Percentiles rank a stretch among this genome's conserved stretches.
Evolutionary conservation across 2,329 filamentous ascomycete genomes (phyloP).

Genomic region (Lachnellula subtilissima): DNA sequence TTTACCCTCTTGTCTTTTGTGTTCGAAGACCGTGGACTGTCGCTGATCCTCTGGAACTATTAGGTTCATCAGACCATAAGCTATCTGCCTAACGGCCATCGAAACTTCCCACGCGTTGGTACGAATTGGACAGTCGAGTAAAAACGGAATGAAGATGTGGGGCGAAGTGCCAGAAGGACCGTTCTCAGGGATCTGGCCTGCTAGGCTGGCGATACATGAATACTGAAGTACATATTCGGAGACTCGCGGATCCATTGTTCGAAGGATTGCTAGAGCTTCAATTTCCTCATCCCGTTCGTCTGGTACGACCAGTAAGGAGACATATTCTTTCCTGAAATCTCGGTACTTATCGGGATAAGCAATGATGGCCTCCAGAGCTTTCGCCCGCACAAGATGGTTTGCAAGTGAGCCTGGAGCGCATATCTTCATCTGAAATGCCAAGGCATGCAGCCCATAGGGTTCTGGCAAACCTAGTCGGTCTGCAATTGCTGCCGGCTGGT

Average conservation of each 20-base stretch:
- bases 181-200: slow-evolving; percentile 26
- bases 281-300: not conserved
- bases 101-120: slow-evolving; percentile 55
- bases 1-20: slow-evolving; percentile 25
- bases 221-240: slow-evolving; percentile 47
- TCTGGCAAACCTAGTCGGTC: slow-evolving; percentile 38
- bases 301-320: not conserved
- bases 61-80: slow-evolving; percentile 48
- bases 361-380: slow-evolving; percentile 14
- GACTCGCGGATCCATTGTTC: slow-evolving; percentile 42
- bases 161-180: slow-evolving; percentile 13
- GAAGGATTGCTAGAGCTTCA: slow-evolving; percentile 5
- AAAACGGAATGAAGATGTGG: slow-evolving; percentile 59
- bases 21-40: slow-evolving; percentile 23
- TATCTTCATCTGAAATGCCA: slow-evolving; percentile 31
- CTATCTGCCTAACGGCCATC: slow-evolving; percentile 44
- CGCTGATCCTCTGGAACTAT: slow-evolving; percentile 25
- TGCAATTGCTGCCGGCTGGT: slow-evolving; percentile 41
- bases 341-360: slow-evolving; percentile 14
- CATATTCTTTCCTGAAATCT: slow-evolving; percentile 26
- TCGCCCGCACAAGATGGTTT: slow-evolving; percentile 23
- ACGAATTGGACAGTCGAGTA: slow-evolving; percentile 53
- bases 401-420: slow-evolving; percentile 23
- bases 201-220: slow-evolving; percentile 15
- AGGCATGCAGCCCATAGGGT: slow-evolving; percentile 34